Base-by-base conservation (phyloP, 1,139 yeast genomes). In the Saccharomyces hybrid region DNA sequence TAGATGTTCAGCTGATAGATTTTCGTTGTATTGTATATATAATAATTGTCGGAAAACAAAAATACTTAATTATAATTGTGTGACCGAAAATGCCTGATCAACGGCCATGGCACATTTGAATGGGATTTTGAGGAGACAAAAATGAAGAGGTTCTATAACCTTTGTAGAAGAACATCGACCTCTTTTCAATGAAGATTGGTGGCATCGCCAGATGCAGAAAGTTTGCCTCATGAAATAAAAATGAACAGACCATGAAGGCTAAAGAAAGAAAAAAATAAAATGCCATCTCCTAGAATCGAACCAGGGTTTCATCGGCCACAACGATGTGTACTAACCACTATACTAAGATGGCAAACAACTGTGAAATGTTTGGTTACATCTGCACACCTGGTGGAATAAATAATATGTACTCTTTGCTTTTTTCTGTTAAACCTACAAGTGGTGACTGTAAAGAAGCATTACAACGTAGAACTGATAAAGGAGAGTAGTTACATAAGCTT, bases 271-370 rank as follows among this genome's bases (percentile, higher is more conserved):
- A 51, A 55, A 54, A 57, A 53, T 13, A 47, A 26, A 52, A 42
- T 59, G 61, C 61, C 61, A 59, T 53, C 55, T 54, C 61, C 61
- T 53, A 54, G 61, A 59, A 59, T 59, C 61, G 61, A 59, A 59
- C 61, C 54, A 53, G 61, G 61, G 59, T 59, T 59, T 59, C 61
- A 56, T 56, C 61, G 59, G 61, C 61, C 74, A 71, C 74, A 71
- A 71, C 69, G 74, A 68, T 62, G 68, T 71, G 74, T 71, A 71
- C 73, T 71, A 64, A 70, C 74, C 74, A 71, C 73, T 71, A 71
- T 71, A 71, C 74, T 70, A 71, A 61, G 59, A 61, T 62, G 65
- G 65, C 65, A 27, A 32, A 32, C 38, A 32, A 32, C n/a, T 29
- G 25, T 23, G 25, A 23, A 23, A 4, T 23, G 5, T 23, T 23